phyloP scores from a whole-genome alignment of 179 eudicot genomes.

The Gypsophila paniculata region DNA sequence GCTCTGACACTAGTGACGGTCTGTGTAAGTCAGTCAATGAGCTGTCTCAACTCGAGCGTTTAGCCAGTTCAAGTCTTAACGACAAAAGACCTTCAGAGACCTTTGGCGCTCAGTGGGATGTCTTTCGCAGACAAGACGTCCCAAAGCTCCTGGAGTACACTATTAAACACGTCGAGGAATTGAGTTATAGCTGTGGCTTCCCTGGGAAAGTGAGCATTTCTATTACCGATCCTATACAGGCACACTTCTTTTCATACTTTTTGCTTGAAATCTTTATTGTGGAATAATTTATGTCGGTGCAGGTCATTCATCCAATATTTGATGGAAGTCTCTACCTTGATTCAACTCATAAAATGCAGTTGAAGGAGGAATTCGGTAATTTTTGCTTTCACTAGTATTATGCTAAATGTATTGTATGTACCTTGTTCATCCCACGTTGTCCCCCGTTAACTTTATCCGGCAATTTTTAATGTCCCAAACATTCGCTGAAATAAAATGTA shows the following conservation, averaged over 20 bases:
- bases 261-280: slow-evolving; percentile 11
- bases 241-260: not conserved
- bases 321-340: slow-evolving; percentile 77
- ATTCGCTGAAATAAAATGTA: not conserved
- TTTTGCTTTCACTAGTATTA: slow-evolving; percentile 8
- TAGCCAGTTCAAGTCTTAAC: slow-evolving; percentile 28
- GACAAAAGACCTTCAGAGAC: slow-evolving; percentile 18
- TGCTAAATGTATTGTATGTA: not conserved
- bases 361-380: slow-evolving; percentile 85
- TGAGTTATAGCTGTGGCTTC: slow-evolving; percentile 29
- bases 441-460: not conserved
- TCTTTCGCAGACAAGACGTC: slow-evolving; percentile 77
- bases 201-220: slow-evolving; percentile 45
- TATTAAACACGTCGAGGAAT: slow-evolving; percentile 48
- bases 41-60: slow-evolving; percentile 27
- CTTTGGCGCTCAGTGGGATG: slow-evolving; percentile 81
- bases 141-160: slow-evolving; percentile 77
- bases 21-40: slow-evolving; percentile 47
- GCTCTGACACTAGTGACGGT: slow-evolving; percentile 45
- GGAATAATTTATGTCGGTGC: slow-evolving; percentile 16
- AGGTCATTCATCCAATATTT: slow-evolving; percentile 77
- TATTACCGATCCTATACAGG: not conserved
- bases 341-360: slow-evolving; percentile 60
- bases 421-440: not conserved
- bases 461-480: not conserved